A percentile compares a stretch with the other conserved stretches of the same genome.
These are phyloP conservation scores for Lantana camara DNA, from an alignment of 257 asterid species.

Conservation along the genomic window DNA sequence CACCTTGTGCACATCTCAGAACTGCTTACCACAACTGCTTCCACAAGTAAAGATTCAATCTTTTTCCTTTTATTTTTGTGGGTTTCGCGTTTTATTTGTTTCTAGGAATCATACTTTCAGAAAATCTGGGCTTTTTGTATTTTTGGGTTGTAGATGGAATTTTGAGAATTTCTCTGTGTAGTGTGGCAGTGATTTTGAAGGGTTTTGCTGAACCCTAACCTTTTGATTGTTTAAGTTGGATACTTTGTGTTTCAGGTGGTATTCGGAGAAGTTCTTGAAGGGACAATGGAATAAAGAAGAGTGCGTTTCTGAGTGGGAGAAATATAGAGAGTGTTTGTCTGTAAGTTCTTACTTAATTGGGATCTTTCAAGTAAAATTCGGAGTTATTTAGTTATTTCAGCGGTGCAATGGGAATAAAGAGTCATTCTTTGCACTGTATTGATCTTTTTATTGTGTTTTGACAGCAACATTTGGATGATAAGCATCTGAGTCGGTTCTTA, in stretches of 20 bases:
- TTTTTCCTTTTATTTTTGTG: neutral
- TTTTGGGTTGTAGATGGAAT: neutral
- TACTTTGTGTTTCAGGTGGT: slow-evolving; percentile 55
- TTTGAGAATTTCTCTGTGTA: neutral
- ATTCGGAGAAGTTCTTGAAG: slow-evolving; percentile 83
- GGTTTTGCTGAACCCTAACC: slow-evolving; percentile 24
- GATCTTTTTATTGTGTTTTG: slow-evolving; percentile 10
- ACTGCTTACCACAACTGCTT: slow-evolving; percentile 83
- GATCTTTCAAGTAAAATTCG: slow-evolving; percentile 8
- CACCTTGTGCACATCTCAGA: slow-evolving; percentile 80
- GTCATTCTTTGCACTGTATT: neutral
- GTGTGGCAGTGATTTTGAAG: neutral
- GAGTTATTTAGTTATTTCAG: neutral
- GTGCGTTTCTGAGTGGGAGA: slow-evolving; percentile 79
- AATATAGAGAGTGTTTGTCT: slow-evolving; percentile 80
- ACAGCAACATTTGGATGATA: slow-evolving; percentile 90
- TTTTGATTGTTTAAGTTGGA: neutral
- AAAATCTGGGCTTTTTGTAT: neutral
- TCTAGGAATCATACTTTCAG: neutral
- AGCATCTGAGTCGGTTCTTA: slow-evolving; percentile 77
- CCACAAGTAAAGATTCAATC: slow-evolving; percentile 55
- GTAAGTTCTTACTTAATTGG: slow-evolving; percentile 42
- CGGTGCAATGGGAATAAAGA: neutral
- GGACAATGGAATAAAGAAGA: slow-evolving; percentile 87
- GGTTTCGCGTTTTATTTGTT: neutral